A percentile compares a stretch with the other conserved stretches of the same genome.
phyloP scores from a whole-genome alignment of 495 filamentous ascomycete genomes.

The Trypethelium eluteriae region DNA sequence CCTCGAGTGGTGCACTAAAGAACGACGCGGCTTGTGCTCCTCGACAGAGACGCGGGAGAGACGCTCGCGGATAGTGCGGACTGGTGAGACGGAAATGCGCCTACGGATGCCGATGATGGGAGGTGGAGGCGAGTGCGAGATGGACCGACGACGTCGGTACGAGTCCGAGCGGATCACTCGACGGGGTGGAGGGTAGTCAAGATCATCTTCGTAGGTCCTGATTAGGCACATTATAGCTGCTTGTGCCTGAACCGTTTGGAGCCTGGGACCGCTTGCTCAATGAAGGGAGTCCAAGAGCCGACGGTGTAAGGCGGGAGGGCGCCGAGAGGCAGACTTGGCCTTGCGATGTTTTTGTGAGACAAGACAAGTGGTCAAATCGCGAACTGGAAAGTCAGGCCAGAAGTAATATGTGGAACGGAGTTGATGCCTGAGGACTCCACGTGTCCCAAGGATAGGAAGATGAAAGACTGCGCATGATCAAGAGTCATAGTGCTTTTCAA shows the following conservation, averaged over 20 bases:
- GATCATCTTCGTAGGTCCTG: slow-evolving; percentile 3
- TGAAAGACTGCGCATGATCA: background rate
- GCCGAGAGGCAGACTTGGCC: background rate
- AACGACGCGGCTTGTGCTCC: background rate
- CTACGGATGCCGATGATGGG: background rate
- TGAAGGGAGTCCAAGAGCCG: background rate
- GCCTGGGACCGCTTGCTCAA: background rate
- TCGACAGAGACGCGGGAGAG: slow-evolving; percentile 6
- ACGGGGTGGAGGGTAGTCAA: slow-evolving; percentile 1
- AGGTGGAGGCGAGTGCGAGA: slow-evolving; percentile 1
- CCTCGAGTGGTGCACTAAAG: background rate
- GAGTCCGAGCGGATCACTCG: background rate
- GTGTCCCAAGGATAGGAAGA: too few species aligned
- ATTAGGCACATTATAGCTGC: background rate
- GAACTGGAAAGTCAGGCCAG: background rate
- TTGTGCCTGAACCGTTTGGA: background rate
- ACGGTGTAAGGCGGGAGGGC: background rate
- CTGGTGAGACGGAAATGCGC: background rate
- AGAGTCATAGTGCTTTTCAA: background rate
- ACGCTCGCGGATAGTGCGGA: slow-evolving; percentile 7
- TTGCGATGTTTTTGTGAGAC: background rate
- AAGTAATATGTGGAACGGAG: background rate
- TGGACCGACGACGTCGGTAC: background rate
- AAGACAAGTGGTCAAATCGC: background rate
- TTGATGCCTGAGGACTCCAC: background rate